Percentiles rank a stretch among this genome's conserved stretches.
phyloP scores from a whole-genome alignment of 305 asterid genomes.

The Fraxinus dipetala region DNA sequence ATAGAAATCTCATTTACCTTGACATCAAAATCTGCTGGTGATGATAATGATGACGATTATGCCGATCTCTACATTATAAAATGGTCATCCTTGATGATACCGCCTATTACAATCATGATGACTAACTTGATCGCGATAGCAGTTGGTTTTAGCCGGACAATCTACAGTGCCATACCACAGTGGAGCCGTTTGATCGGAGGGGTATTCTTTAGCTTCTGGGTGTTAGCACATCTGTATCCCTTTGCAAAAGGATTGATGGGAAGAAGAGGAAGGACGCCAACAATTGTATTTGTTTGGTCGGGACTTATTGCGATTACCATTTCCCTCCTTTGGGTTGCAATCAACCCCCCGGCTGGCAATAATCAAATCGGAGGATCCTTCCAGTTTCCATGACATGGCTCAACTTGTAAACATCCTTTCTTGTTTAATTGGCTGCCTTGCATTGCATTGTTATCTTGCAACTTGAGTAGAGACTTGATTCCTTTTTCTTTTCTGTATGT shows the following conservation, averaged over 20 bases:
- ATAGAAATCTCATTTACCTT: constrained; percentile 83
- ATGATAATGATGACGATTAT: constrained; percentile 66
- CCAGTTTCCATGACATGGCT: constrained; percentile 54
- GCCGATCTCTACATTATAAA: constrained; percentile 72
- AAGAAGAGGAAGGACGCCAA: constrained; percentile 80
- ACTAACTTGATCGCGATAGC: constrained; percentile 78
- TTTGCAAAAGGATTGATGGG: constrained; percentile 94
- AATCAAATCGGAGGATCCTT: constrained; percentile 77
- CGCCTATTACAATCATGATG: constrained; percentile 74
- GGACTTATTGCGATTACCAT: constrained; percentile 91
- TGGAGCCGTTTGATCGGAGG: constrained; percentile 95
- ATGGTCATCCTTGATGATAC: constrained; percentile 79
- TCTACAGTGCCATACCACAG: constrained; percentile 77
- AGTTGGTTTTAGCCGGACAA: constrained; percentile 76
- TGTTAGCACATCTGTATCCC: constrained; percentile 80
- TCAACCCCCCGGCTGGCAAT: constrained; percentile 67
- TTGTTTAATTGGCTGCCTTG: not conserved
- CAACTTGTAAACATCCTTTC: not conserved
- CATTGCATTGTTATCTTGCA: not conserved
- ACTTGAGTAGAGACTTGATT: not conserved
- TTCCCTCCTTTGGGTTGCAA: constrained; percentile 87
- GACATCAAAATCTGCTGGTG: constrained; percentile 77
- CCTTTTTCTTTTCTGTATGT: not conserved
- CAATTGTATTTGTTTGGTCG: constrained; percentile 88
- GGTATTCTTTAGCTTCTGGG: constrained; percentile 96